Percentiles rank a stretch among this genome's conserved stretches.
These are phyloP conservation scores for Cladosporium austrohemisphaericum DNA, from an alignment of 2,329 filamentous ascomycete genomes.

Conservation along the genomic window DNA sequence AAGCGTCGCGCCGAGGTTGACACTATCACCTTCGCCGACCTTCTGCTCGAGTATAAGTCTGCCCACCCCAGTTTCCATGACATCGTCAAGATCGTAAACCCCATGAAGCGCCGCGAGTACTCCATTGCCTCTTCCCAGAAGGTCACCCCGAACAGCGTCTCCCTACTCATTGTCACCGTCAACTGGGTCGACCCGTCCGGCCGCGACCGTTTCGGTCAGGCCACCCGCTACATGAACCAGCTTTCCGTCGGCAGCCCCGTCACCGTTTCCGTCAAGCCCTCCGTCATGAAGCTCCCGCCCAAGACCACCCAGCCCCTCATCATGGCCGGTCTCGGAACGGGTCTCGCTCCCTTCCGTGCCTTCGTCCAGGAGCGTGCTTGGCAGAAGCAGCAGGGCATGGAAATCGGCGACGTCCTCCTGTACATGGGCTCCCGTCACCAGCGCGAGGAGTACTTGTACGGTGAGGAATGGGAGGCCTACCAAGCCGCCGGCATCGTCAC, in stretches of 20 bases:
- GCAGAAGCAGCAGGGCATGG: conserved; percentile 95
- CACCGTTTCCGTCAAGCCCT: conserved; percentile 93
- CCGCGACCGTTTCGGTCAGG: conserved; percentile 86
- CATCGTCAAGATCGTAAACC: conserved; percentile 78
- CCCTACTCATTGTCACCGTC: conserved; percentile 95
- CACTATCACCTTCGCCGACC: conserved; percentile 83
- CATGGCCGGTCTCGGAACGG: conserved; percentile 98
- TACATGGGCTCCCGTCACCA: conserved; percentile 98
- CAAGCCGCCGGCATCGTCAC: conserved; percentile 93
- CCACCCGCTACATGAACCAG: conserved; percentile 79
- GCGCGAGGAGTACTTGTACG: conserved; percentile 97
- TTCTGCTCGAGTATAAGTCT: conserved; percentile 84
- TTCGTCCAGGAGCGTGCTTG: conserved; percentile 97
- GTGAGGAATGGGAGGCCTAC: conserved; percentile 99
- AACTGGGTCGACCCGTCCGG: conserved; percentile 88
- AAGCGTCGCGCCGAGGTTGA: conserved; percentile 89
- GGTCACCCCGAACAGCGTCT: conserved; percentile 82
- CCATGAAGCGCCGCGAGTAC: conserved; percentile 96
- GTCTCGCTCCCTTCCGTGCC: conserved; percentile 96
- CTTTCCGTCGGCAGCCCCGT: conserved; percentile 73
- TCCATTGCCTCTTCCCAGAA: conserved; percentile 98
- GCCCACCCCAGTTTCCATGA: conserved; percentile 87
- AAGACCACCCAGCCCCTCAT: conserved; percentile 89
- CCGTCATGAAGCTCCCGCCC: conserved; percentile 95
- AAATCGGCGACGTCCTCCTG: conserved; percentile 86